Base-by-base conservation (phyloP, 176 grass and related monocot species). In the Triticum dicoccoides region DNA sequence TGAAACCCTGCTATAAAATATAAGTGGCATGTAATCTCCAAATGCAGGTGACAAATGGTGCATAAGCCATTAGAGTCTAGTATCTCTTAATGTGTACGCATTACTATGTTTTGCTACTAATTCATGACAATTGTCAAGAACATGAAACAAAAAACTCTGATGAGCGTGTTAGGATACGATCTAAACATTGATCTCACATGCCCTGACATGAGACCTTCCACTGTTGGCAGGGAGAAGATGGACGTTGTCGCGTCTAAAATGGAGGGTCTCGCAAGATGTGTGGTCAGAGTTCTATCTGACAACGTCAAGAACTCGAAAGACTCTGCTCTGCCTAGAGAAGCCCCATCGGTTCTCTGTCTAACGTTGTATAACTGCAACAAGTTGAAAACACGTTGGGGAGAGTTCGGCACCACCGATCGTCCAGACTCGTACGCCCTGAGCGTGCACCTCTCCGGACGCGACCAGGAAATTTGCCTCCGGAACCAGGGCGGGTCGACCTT, bases 191-290 rank as follows among this genome's bases (percentile, higher is more conserved):
- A 21, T 42, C 20, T 71, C 37, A 8, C 24, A 23, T 61, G 9
- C 8, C 0, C 34, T 84, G 21, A 87, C 67, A 61, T 17, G 18
- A 49, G 20, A 23, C 13, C 12, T 29, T 37, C 20, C 5, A 38
- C 3, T 89, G 23, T 79, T 83, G 21, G 17, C 80, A 98, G 96
- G 85, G 87, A 92, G 39, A 95, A 92, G 85, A 91, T 96, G 88
- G 94, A 93, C 56, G 65, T 25, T 21, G 45, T 96, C 61, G 79
- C 92, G 9, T 81, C 69, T 1, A 91, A 88, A 78, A 88, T 96
- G 87, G 90, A 96, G 71, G 85, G 65, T 12, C 24, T 94, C 54
- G 85, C 97, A 2, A 80, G 85, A 41, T 85, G 52, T 42, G 86
- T 82, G 51, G 81, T 87, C 37, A 73, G 8, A 32, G 69, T 96